These are phyloP conservation scores for Tulasnella sp. DNA, from an alignment of 768 basidiomycete genomes.

Conservation along the genomic window DNA sequence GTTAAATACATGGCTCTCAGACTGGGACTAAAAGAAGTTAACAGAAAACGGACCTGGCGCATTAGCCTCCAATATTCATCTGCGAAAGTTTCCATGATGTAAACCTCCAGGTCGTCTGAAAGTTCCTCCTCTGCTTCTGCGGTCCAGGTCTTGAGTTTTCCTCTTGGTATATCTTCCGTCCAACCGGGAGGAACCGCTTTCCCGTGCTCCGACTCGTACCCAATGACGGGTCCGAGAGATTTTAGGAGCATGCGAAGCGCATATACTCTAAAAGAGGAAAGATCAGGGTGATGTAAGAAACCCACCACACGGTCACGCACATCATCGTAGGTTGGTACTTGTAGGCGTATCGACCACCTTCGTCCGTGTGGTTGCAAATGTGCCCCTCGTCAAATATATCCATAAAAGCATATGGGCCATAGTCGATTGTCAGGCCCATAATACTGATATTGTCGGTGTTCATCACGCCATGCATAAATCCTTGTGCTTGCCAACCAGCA, in stretches of 20 bases:
- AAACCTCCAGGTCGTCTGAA: conserved; percentile 58
- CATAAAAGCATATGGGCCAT: conserved; percentile 89
- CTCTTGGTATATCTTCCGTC: conserved; percentile 53
- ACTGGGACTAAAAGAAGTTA: neutral
- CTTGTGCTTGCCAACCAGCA: conserved; percentile 92
- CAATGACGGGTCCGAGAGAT: conserved; percentile 79
- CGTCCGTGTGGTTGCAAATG: conserved; percentile 89
- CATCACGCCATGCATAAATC: conserved; percentile 95
- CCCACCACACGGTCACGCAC: conserved; percentile 47
- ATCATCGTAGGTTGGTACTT: conserved; percentile 76
- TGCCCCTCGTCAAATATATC: conserved; percentile 81
- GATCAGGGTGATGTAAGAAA: too few species aligned
- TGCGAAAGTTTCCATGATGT: conserved; percentile 57
- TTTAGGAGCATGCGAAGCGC: conserved; percentile 74
- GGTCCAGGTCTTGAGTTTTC: conserved; percentile 61
- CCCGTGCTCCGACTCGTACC: conserved; percentile 64
- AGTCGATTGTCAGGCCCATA: conserved; percentile 50
- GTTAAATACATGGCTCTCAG: neutral
- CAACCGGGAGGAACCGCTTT: conserved; percentile 55
- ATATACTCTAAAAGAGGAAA: conserved; percentile 51
- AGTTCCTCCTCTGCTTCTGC: conserved; percentile 50
- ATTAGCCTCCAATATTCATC: conserved; percentile 65
- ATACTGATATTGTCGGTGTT: conserved; percentile 84
- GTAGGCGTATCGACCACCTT: conserved; percentile 73
- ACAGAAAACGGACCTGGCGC: conserved; percentile 52